Conservation (phyloP, 352 stramenopile species). For the Thraustotheca clavata region DNA sequence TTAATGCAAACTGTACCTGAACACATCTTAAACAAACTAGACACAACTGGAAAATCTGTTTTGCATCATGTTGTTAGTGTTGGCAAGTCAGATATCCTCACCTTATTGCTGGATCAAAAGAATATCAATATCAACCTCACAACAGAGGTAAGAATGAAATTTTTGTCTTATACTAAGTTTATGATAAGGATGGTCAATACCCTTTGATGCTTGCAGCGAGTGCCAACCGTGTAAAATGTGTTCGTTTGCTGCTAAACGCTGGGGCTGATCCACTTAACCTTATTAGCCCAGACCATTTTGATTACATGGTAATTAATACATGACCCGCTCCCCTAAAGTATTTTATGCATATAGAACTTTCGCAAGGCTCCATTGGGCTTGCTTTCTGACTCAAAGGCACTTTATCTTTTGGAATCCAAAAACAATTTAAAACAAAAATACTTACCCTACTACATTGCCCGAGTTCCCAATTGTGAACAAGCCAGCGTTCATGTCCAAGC, state of each 20-base stretch:
- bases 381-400: not conserved
- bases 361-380: not conserved
- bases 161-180: not conserved
- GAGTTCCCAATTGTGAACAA: not conserved
- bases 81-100: conserved; percentile 7
- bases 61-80: not conserved
- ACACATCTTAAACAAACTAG: not conserved
- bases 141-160: not conserved
- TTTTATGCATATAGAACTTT: not conserved
- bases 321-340: not conserved
- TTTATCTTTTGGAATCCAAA: not conserved
- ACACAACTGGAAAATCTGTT: not conserved
- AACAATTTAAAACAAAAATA: conserved; percentile 4
- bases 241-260: not conserved
- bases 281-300: not conserved
- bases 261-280: conserved; percentile 1
- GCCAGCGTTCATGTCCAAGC: not conserved
- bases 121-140: not conserved
- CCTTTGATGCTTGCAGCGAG: not conserved
- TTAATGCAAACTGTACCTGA: not conserved
- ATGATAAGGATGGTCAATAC: conserved; percentile 3
- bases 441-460: not conserved
- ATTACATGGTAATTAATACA: not conserved
- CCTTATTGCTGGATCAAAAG: not conserved
- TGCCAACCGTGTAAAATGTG: not conserved